Evolutionary conservation across 78 protist genomes (phyloP).

Genomic region (Parvularia atlantis): DNA sequence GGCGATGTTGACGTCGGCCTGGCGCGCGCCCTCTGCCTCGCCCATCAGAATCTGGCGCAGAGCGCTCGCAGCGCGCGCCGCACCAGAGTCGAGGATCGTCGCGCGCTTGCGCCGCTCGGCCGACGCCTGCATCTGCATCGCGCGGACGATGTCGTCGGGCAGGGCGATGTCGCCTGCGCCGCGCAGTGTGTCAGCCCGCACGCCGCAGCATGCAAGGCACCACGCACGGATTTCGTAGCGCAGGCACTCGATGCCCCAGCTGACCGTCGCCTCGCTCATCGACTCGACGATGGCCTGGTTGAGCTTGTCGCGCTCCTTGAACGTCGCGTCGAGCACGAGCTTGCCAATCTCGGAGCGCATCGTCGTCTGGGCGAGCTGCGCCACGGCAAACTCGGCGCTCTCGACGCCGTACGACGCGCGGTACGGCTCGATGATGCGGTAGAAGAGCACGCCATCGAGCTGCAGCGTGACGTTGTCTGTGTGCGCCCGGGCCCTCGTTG

Average conservation of each 20-base stretch:
- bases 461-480: slow-evolving; percentile 51
- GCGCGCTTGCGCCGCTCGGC: slow-evolving; percentile 74
- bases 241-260: slow-evolving; percentile 53
- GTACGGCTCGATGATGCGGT: slow-evolving; percentile 23
- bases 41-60: neutral
- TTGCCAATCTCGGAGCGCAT: slow-evolving; percentile 68
- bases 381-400: slow-evolving; percentile 33
- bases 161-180: slow-evolving; percentile 35
- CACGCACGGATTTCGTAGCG: slow-evolving; percentile 54
- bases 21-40: neutral
- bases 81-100: slow-evolving; percentile 50
- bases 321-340: slow-evolving; percentile 42
- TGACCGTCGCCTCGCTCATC: slow-evolving; percentile 19
- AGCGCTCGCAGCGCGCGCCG: neutral
- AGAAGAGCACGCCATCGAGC: slow-evolving; percentile 58
- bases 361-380: slow-evolving; percentile 66
- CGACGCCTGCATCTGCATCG: slow-evolving; percentile 71
- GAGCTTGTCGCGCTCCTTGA: slow-evolving; percentile 43
- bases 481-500: neutral
- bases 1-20: slow-evolving; percentile 35
- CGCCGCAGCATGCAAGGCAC: neutral
- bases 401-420: slow-evolving; percentile 46
- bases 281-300: slow-evolving; percentile 38
- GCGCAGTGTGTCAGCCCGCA: neutral
- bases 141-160: slow-evolving; percentile 31